These are phyloP conservation scores for Lactarius akahatsu DNA, from an alignment of 768 basidiomycete species.

Conservation along the genomic window DNA sequence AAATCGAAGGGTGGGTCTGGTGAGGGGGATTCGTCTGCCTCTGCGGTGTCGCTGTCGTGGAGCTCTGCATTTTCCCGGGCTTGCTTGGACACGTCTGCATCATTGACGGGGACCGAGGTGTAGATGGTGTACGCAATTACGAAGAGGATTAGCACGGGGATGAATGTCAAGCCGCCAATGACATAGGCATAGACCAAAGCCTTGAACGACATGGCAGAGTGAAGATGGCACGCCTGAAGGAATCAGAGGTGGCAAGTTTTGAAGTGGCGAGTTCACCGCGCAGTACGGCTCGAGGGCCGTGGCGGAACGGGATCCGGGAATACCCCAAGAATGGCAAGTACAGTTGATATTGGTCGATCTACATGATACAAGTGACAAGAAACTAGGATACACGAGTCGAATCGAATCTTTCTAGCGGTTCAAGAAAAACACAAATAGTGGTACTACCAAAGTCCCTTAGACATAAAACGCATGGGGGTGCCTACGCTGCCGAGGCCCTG, in stretches of 20 bases:
- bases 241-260: background rate
- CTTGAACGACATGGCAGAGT: conserved; percentile 57
- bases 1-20: conserved; percentile 34
- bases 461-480: background rate
- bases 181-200: conserved; percentile 81
- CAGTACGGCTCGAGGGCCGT: background rate
- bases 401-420: background rate
- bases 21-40: conserved; percentile 35
- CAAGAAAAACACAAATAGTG: background rate
- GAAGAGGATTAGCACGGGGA: conserved; percentile 69
- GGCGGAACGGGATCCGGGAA: background rate
- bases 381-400: background rate
- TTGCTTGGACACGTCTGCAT: conserved; percentile 45
- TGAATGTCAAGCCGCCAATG: conserved; percentile 85
- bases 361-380: background rate
- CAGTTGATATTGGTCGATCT: no score
- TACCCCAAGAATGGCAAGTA: no score
- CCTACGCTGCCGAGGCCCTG: background rate
- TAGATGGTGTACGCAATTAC: conserved; percentile 66
- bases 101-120: conserved; percentile 80
- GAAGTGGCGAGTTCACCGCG: background rate
- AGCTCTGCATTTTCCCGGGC: conserved; percentile 34
- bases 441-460: background rate
- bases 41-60: conserved; percentile 28
- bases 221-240: conserved; percentile 16